Conservation (phyloP, 805 yeast species). For the Spathaspora sp. region DNA sequence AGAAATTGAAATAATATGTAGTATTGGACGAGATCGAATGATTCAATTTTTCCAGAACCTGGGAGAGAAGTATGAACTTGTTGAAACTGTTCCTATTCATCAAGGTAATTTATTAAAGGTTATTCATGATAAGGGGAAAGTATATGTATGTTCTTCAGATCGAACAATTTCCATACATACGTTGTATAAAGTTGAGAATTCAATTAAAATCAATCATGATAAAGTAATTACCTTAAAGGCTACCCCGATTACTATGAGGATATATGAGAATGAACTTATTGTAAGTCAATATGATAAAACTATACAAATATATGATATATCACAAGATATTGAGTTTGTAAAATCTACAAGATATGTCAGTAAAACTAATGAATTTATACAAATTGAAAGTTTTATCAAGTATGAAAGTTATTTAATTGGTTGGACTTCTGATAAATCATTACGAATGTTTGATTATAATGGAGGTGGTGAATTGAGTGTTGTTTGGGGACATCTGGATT, state of each 20-base stretch:
- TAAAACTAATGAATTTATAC: slow-evolving; percentile 35
- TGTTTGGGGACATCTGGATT: slow-evolving; percentile 54
- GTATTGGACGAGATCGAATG: slow-evolving; percentile 60
- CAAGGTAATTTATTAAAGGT: slow-evolving; percentile 49
- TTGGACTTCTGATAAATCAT: slow-evolving; percentile 47
- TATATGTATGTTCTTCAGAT: slow-evolving; percentile 59
- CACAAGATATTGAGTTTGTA: slow-evolving; percentile 24
- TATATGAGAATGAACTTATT: slow-evolving; percentile 38
- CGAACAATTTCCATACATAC: slow-evolving; percentile 55
- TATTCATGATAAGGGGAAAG: slow-evolving; percentile 20
- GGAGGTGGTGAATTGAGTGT: slow-evolving; percentile 46
- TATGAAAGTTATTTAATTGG: slow-evolving; percentile 8
- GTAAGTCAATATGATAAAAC: slow-evolving; percentile 52
- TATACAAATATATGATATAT: slow-evolving; percentile 36
- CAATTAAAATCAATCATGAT: slow-evolving; percentile 27
- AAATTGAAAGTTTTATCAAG: slow-evolving; percentile 42
- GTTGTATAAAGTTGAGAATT: not conserved
- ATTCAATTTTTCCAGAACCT: slow-evolving; percentile 46
- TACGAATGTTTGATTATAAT: slow-evolving; percentile 44
- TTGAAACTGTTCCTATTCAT: slow-evolving; percentile 59
- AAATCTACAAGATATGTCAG: slow-evolving; percentile 40
- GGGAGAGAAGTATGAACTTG: slow-evolving; percentile 42
- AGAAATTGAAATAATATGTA: slow-evolving; percentile 30
- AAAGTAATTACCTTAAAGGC: slow-evolving; percentile 49
- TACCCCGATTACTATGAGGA: slow-evolving; percentile 44